These are phyloP conservation scores for Diutina catenulata DNA, from an alignment of 1,139 yeast genomes.

Conservation along the genomic window DNA sequence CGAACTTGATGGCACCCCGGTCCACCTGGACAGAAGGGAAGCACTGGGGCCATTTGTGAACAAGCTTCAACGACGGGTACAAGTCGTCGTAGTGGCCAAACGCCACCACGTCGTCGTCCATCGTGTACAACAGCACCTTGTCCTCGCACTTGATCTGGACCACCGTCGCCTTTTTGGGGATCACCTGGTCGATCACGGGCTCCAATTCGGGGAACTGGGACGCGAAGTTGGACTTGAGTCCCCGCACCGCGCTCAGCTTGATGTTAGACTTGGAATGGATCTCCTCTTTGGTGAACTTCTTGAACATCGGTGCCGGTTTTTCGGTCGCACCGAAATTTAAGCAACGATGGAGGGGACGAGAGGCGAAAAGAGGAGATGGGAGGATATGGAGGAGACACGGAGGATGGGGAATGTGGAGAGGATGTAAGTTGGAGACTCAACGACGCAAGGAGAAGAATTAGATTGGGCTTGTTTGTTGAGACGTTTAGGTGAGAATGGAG, in stretches of 20 bases:
- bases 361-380: not conserved
- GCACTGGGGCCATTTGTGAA: constrained; percentile 71
- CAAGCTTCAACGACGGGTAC: constrained; percentile 64
- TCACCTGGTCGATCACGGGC: constrained; percentile 62
- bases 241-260: constrained; percentile 86
- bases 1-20: constrained; percentile 93
- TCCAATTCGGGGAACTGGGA: constrained; percentile 64
- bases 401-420: not conserved
- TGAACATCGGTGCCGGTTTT: constrained; percentile 27
- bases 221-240: constrained; percentile 61
- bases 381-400: not conserved
- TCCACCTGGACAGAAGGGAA: constrained; percentile 89
- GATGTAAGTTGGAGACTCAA: no score
- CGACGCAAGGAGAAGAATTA: not conserved
- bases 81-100: constrained; percentile 80
- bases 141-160: constrained; percentile 82
- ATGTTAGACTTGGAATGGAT: constrained; percentile 84
- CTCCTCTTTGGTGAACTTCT: constrained; percentile 75
- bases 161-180: constrained; percentile 88
- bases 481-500: no score
- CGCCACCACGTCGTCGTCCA: constrained; percentile 64
- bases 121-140: constrained; percentile 65
- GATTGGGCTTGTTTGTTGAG: no score
- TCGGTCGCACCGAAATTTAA: not conserved
- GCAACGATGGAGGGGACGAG: not conserved